Base-by-base conservation (phyloP, 208 protist species). In the Trypanosoma brucei region DNA sequence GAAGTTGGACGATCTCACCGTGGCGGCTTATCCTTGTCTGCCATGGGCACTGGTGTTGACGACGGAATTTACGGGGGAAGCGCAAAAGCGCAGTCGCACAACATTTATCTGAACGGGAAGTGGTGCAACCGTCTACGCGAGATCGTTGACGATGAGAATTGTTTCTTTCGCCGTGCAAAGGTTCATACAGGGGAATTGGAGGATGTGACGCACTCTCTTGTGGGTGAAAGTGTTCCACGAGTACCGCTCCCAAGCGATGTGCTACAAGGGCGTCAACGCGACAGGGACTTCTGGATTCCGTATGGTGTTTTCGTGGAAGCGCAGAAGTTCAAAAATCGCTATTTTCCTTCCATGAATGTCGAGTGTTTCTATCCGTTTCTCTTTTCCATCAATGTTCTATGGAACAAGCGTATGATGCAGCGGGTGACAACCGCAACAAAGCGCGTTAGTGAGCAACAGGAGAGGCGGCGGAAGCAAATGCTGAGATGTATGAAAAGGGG, bases 231-330 rank as follows among this genome's bases (percentile, higher is more conserved):
- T 42, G 2, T 40, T 42, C 38, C 46, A 36, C 61, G 68, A 55
- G 5, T 90, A 45, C 81, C 81, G 7, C 69, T 34, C 30, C 69
- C 82, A 0, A 63, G 45, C 34, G 86, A 95, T 65, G 82, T 95
- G 1, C 66, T 95, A n/a, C 70, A 83, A 54, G 78, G 83, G 39
- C 83, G 86, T 5, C 77, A 73, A 50, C 73, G 78, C 9, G 82
- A 93, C 49, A 80, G 77, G 13, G 81, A 95, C 55, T 95, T 93
- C 68, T 95, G 89, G 86, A 81, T 95, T 22, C 89, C 89, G 1
- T 84, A 84, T 68, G 69, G 64, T 34, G 75, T 92, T 35, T 90
- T 93, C 72, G 67, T 78, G 13, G 84, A 84, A 48, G 86, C 85
- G 14, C 89, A 95, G 63, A 59, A 69, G 55, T 95, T 95, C 67